Conservation (phyloP, 1,139 yeast species). For the Candida gigantensis region DNA sequence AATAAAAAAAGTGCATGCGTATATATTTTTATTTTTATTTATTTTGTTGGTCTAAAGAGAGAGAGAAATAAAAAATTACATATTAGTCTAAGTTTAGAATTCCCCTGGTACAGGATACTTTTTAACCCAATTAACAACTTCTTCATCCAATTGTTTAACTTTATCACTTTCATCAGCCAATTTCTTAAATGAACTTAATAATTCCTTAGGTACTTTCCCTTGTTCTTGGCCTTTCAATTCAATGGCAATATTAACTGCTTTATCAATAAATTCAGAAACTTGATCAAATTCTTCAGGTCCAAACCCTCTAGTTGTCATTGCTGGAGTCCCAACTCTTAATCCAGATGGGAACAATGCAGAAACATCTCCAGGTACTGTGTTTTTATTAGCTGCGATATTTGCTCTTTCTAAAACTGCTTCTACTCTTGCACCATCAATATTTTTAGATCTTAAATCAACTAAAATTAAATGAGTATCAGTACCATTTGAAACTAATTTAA, state of each 20-base stretch:
- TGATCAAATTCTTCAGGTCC: conserved; percentile 73
- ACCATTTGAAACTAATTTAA: conserved; percentile 83
- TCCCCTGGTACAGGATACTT: conserved; percentile 83
- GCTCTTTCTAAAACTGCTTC: conserved; percentile 88
- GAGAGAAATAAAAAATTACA: too few relatives aligned
- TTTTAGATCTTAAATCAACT: conserved; percentile 79
- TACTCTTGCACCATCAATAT: conserved; percentile 93
- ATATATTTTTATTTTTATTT: conserved; percentile 1
- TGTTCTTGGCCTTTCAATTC: conserved; percentile 60
- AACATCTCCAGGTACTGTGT: conserved; percentile 94
- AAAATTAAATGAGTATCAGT: conserved; percentile 93
- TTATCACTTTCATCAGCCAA: conserved; percentile 60
- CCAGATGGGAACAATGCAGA: conserved; percentile 96
- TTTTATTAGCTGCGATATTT: conserved; percentile 93
- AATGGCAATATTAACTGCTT: conserved; percentile 69
- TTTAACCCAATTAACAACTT: conserved; percentile 67
- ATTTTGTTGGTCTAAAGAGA: too few relatives aligned
- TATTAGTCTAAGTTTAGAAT: conserved; percentile 21
- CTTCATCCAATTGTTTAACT: conserved; percentile 59
- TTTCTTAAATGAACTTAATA: conserved; percentile 62
- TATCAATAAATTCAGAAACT: conserved; percentile 77
- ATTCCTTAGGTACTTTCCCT: conserved; percentile 63
- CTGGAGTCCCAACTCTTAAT: conserved; percentile 95
- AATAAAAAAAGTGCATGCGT: not conserved
- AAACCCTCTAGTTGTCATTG: conserved; percentile 97